Evolutionary conservation across 176 grass and related monocot species (phyloP), one percentile per base, ranked within the genome.

Genomic region (Saccharum officinarum): DNA sequence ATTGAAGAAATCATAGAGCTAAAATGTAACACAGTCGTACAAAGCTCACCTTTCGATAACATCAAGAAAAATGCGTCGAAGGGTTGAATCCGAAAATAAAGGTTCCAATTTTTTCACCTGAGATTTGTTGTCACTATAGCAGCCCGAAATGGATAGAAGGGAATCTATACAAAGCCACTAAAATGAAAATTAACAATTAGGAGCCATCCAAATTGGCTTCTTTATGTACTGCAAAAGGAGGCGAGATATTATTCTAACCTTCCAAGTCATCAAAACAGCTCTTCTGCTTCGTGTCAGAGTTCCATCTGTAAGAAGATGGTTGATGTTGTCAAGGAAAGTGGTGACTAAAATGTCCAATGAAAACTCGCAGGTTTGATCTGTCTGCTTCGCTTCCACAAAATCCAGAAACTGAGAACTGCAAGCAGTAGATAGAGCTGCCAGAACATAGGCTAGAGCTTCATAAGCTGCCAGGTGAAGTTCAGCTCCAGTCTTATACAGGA

Each of bases 101-200:
- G 67, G 66, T 67, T 79, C 31, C 40, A 67, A 10, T 70, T 67
- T 85, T 26, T 66, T 85, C 68, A 75, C 13, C 45, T 84, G 80
- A 72, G 65, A 46, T 88, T 46, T 72, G 69, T 88, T 83, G 50
- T 80, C 39, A 15, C 67, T 77, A 67, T 45, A 50, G 69, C 87
- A 92, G 69, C 67, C 61, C 70, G 89, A 82, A 84, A 93, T 80
- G 77, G 87, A 90, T 62, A 98, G 74, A 65, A 98, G 71, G 41
- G 95, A 85, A 50, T 95, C 93, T 71, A 98, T 55, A 85, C 87
- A 98, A 90, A 93, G 59, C 95, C 95, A 98, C 95, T 98, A 79
- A 86, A 81, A 85, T 87, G 28, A 90, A 90, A 89, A 70, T 45
- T 20, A 84, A 83, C 15, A 80, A 86, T 92, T 79, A 91, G 69